Conservation (phyloP, 352 stramenopile species). For the Phytophthora boehmeriae region DNA sequence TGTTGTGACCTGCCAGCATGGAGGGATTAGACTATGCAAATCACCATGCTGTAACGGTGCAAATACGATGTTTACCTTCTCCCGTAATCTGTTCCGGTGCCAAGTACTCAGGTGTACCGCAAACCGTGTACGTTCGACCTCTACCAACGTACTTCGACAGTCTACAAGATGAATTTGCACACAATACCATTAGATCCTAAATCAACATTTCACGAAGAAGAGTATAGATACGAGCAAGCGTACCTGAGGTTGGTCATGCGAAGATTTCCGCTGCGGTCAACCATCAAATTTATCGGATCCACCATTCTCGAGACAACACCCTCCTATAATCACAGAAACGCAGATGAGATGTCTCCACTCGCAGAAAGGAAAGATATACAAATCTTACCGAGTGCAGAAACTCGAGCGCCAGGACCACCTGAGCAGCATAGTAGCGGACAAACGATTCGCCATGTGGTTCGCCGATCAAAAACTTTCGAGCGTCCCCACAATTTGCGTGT, state of each 20-base stretch:
- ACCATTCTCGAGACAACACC: conserved; percentile 81
- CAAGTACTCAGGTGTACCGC: conserved; percentile 85
- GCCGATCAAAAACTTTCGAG: conserved; percentile 73
- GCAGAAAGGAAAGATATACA: not conserved
- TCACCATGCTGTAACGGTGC: too few species aligned
- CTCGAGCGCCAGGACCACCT: conserved; percentile 83
- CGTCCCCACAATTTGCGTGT: conserved; percentile 81
- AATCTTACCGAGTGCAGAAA: conserved; percentile 75
- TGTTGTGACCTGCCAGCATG: conserved; percentile 67
- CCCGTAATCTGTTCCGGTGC: conserved; percentile 88
- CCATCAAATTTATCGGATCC: conserved; percentile 81
- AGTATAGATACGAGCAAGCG: not conserved
- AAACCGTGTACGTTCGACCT: conserved; percentile 87
- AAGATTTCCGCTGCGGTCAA: conserved; percentile 83
- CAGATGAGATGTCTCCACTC: conserved; percentile 3
- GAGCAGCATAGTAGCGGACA: conserved; percentile 85
- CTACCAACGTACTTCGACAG: conserved; percentile 87
- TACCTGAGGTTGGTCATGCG: conserved; percentile 86
- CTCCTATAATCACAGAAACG: conserved; percentile 41
- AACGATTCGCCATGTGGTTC: conserved; percentile 78
- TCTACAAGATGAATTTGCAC: conserved; percentile 31
- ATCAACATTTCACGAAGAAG: not conserved
- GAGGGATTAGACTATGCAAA: not conserved
- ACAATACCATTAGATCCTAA: not conserved
- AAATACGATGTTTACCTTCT: conserved; percentile 48